Conservation (phyloP, 73 alveolate species). For the Paramecium biaurelia region DNA sequence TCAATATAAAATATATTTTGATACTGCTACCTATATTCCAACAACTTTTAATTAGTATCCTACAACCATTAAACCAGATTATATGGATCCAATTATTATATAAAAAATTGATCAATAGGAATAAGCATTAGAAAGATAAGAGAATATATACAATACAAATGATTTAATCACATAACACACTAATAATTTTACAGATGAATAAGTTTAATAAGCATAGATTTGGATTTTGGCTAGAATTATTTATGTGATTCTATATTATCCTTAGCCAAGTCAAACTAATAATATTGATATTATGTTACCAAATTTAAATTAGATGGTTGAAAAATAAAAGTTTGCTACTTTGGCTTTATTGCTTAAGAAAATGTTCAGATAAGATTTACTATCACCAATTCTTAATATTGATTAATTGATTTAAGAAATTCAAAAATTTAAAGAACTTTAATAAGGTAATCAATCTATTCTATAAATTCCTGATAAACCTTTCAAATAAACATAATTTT, state of each 20-base stretch:
- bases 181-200: background rate
- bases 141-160: background rate
- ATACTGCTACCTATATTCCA: background rate
- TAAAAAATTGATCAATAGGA: background rate
- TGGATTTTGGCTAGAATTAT: slow-evolving; percentile 18
- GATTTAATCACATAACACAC: background rate
- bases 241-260: background rate
- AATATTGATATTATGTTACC: background rate
- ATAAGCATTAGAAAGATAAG: background rate
- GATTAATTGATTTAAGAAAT: background rate
- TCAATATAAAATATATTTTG: slow-evolving; percentile 11
- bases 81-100: slow-evolving; percentile 3
- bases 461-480: background rate
- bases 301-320: background rate
- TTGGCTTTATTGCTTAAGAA: background rate
- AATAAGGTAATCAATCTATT: background rate
- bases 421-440: background rate
- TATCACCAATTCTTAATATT: background rate
- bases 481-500: background rate
- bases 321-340: background rate
- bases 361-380: background rate
- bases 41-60: background rate
- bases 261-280: background rate
- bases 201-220: background rate
- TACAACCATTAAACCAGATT: slow-evolving; percentile 17